Conservation (phyloP, 1,139 yeast genomes). For the Trichomonascaceae sp. region DNA sequence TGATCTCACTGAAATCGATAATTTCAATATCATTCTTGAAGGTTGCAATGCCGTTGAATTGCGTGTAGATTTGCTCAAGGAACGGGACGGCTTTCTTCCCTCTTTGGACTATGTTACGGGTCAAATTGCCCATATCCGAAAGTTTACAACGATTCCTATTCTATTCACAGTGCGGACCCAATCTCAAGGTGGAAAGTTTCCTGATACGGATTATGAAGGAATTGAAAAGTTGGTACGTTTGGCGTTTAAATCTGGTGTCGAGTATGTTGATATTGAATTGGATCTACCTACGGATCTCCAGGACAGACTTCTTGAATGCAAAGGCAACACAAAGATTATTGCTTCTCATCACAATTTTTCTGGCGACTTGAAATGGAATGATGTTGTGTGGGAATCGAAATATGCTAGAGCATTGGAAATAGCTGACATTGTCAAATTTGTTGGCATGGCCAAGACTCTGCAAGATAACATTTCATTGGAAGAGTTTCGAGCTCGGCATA, state of each 20-base stretch:
- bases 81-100: constrained; percentile 31
- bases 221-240: constrained; percentile 49
- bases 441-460: constrained; percentile 62
- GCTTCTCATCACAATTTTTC: constrained; percentile 75
- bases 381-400: constrained; percentile 66
- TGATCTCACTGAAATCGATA: constrained; percentile 37
- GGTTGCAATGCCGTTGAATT: constrained; percentile 83
- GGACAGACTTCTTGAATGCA: constrained; percentile 35
- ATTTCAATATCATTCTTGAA: constrained; percentile 46
- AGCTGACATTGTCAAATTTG: constrained; percentile 76
- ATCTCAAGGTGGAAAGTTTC: constrained; percentile 78
- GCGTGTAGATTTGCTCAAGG: constrained; percentile 64
- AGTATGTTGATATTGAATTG: constrained; percentile 47
- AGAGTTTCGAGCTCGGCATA: constrained; percentile 47
- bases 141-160: constrained; percentile 62
- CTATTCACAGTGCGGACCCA: constrained; percentile 73
- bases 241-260: constrained; percentile 61
- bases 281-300: constrained; percentile 41
- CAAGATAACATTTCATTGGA: constrained; percentile 69
- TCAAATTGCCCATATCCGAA: constrained; percentile 67
- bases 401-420: constrained; percentile 60
- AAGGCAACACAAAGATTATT: constrained; percentile 62
- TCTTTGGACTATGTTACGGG: constrained; percentile 52
- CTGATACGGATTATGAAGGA: constrained; percentile 44
- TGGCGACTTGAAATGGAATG: constrained; percentile 59